phyloP scores from a whole-genome alignment of 441 rosid species.

The Melastoma candidum region DNA sequence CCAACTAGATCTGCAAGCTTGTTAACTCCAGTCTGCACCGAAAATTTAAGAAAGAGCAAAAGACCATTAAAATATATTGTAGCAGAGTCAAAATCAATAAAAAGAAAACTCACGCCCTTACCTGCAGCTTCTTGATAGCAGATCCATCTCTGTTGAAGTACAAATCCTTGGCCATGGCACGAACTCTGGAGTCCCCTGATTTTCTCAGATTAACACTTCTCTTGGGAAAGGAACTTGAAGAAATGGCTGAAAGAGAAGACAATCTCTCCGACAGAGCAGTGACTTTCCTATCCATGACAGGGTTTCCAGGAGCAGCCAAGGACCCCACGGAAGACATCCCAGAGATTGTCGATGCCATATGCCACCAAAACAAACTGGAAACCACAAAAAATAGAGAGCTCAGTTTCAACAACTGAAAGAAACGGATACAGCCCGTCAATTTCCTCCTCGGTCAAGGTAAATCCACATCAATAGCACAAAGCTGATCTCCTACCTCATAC shows the following conservation, averaged over 20 bases:
- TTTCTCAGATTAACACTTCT: slow-evolving; percentile 36
- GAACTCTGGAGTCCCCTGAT: slow-evolving; percentile 37
- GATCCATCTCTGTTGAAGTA: slow-evolving; percentile 92
- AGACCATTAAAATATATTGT: too few species aligned
- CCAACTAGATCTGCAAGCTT: slow-evolving; percentile 96
- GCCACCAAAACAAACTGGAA: neutral
- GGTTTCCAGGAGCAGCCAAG: slow-evolving; percentile 45
- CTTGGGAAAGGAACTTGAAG: slow-evolving; percentile 41
- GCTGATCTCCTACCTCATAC: too few species aligned
- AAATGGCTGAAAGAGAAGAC: slow-evolving; percentile 60
- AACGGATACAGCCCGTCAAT: too few species aligned
- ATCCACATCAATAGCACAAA: too few species aligned
- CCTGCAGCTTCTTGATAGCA: slow-evolving; percentile 82
- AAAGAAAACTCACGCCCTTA: slow-evolving; percentile 18
- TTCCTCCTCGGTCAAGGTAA: too few species aligned
- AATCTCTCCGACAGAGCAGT: slow-evolving; percentile 41
- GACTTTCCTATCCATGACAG: slow-evolving; percentile 42
- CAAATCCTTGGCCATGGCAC: slow-evolving; percentile 75
- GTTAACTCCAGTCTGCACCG: slow-evolving; percentile 73
- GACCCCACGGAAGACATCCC: slow-evolving; percentile 61
- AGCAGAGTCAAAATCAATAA: too few species aligned
- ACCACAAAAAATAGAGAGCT: too few species aligned
- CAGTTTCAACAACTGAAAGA: too few species aligned
- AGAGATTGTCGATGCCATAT: slow-evolving; percentile 64
- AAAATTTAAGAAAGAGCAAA: neutral